Evolutionary conservation across 2,329 filamentous ascomycete genomes (phyloP).

Genomic region (Calonectria hongkongensis): DNA sequence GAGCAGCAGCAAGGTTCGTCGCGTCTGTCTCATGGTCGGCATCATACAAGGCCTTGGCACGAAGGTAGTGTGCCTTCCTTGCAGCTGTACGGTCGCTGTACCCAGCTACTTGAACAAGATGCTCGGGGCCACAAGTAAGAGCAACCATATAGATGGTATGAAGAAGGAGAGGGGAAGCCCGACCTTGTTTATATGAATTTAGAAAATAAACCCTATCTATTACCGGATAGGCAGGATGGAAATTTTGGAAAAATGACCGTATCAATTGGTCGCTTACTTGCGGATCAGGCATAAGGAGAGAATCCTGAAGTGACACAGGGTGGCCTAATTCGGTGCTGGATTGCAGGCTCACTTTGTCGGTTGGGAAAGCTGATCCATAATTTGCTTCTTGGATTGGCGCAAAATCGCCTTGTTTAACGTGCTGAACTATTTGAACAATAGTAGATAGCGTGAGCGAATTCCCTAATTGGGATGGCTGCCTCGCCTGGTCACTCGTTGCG

Average conservation of each 20-base stretch:
- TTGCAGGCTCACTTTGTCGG: not conserved
- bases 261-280: slow-evolving; percentile 43
- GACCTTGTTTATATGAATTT: slow-evolving; percentile 2
- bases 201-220: slow-evolving; percentile 36
- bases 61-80: slow-evolving; percentile 45
- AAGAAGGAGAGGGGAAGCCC: slow-evolving; percentile 30
- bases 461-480: slow-evolving; percentile 38
- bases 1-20: slow-evolving; percentile 21
- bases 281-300: slow-evolving; percentile 27
- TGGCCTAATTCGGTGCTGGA: not conserved
- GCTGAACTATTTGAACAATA: slow-evolving; percentile 48
- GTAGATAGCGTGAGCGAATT: slow-evolving; percentile 47
- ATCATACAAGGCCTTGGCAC: slow-evolving; percentile 44
- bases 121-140: slow-evolving; percentile 38
- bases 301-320: slow-evolving; percentile 37
- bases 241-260: slow-evolving; percentile 30
- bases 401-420: slow-evolving; percentile 39
- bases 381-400: slow-evolving; percentile 41
- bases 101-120: slow-evolving; percentile 38
- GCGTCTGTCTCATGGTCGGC: slow-evolving; percentile 44
- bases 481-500: too few species aligned
- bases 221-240: slow-evolving; percentile 42
- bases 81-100: slow-evolving; percentile 40
- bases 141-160: slow-evolving; percentile 43
- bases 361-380: not conserved